Evolutionary conservation across 768 basidiomycete genomes (phyloP).

Genomic region (Tylopilus sp.): DNA sequence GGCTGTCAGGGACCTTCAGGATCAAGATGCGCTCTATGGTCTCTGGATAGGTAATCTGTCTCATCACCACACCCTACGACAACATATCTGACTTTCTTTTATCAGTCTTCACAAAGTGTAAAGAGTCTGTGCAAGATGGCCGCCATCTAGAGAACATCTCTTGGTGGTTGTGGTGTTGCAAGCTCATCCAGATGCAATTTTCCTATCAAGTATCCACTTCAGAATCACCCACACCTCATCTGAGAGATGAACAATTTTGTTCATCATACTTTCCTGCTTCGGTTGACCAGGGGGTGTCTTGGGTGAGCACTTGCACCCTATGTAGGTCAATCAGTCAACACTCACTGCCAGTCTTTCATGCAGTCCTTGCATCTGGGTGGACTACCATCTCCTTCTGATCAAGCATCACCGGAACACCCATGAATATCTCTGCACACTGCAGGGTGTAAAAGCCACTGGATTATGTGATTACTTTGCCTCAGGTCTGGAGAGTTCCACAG

Average conservation of each 20-base stretch:
- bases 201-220: conserved; percentile 29
- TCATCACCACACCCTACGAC: fast-evolving
- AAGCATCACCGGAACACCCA: conserved; percentile 29
- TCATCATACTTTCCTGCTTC: conserved; percentile 28
- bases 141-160: conserved; percentile 80
- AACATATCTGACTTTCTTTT: conserved; percentile 5
- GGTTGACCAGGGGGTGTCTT: conserved; percentile 10
- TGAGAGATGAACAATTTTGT: conserved; percentile 20
- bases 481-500: too few relatives aligned
- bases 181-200: conserved; percentile 42
- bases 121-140: conserved; percentile 76
- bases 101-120: conserved; percentile 82
- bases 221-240: conserved; percentile 18
- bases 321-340: conserved; percentile 7
- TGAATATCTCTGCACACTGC: conserved; percentile 21
- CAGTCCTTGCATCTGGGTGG: conserved; percentile 24
- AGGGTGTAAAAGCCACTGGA: too few relatives aligned
- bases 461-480: too few relatives aligned
- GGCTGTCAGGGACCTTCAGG: conserved; percentile 64
- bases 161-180: conserved; percentile 81
- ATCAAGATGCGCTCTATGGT: conserved; percentile 59
- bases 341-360: conserved; percentile 17
- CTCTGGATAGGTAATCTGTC: conserved; percentile 61
- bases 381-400: conserved; percentile 29
- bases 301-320: conserved; percentile 15